Evolutionary conservation across 345 rosid genomes (phyloP).

Genomic region (Lepidium sativum): DNA sequence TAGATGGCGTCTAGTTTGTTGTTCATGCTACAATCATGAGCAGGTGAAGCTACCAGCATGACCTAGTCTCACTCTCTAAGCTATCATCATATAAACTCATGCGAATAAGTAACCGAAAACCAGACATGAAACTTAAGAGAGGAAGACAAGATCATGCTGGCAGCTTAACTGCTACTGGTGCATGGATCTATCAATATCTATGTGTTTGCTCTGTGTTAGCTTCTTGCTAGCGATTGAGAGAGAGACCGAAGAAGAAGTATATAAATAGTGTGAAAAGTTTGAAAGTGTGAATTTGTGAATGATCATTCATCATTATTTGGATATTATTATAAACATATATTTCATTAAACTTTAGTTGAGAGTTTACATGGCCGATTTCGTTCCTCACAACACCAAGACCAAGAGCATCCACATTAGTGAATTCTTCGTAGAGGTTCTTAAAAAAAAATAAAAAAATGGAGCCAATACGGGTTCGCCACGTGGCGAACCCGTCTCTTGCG

Average conservation of each 20-base stretch:
- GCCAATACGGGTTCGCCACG: too few species aligned
- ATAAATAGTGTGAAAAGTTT: conserved; percentile 5
- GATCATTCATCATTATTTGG: conserved; percentile 14
- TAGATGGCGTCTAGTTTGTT: not conserved
- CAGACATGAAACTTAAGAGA: conserved; percentile 1
- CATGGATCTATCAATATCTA: not conserved
- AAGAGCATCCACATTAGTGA: too few species aligned
- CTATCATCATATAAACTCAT: not conserved
- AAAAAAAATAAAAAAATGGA: too few species aligned
- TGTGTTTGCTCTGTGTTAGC: not conserved
- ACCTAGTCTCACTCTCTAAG: conserved; percentile 25
- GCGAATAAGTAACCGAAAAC: not conserved
- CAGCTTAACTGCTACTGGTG: conserved; percentile 32
- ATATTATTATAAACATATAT: not conserved
- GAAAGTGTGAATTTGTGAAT: too few species aligned
- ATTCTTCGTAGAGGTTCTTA: too few species aligned
- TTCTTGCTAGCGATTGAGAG: not conserved
- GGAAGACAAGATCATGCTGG: conserved; percentile 34
- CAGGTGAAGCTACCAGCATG: conserved; percentile 33
- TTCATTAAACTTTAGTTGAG: not conserved
- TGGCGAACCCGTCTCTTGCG: too few species aligned
- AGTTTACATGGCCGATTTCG: not conserved
- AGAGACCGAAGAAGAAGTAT: not conserved
- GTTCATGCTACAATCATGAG: conserved; percentile 25
- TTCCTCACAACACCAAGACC: too few species aligned